Percentiles rank a stretch among this genome's conserved stretches.
phyloP scores from a whole-genome alignment of 495 filamentous ascomycete genomes.

The Monascus purpureus region DNA sequence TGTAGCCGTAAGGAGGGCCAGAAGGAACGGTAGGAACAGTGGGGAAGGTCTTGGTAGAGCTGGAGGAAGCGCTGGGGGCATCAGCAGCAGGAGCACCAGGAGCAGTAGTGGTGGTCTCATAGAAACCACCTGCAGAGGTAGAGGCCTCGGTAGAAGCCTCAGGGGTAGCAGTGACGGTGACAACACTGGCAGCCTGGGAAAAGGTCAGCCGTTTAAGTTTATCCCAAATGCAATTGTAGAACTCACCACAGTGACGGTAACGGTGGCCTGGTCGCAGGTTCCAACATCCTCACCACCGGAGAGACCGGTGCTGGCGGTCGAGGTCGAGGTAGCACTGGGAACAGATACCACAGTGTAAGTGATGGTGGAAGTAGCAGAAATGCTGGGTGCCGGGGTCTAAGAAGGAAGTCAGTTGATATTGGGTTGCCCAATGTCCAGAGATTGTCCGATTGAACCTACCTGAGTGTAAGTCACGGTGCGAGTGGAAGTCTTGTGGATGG shows the following conservation, averaged over 20 bases:
- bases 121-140: not conserved
- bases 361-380: slow-evolving; percentile 10
- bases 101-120: slow-evolving; percentile 2
- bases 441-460: slow-evolving; percentile 16
- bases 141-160: not conserved
- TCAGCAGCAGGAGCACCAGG: slow-evolving; percentile 9
- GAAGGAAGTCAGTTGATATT: no score
- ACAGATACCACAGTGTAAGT: slow-evolving; percentile 18
- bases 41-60: slow-evolving; percentile 5
- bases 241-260: slow-evolving; percentile 32
- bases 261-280: no score
- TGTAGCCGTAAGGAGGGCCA: slow-evolving; percentile 20
- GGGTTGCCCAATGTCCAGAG: no score
- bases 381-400: slow-evolving; percentile 8
- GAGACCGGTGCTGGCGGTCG: not conserved
- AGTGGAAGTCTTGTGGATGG: slow-evolving; percentile 35
- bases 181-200: no score
- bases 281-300: no score
- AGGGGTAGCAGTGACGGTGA: slow-evolving; percentile 4
- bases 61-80: slow-evolving; percentile 3
- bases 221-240: no score
- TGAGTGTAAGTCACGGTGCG: slow-evolving; percentile 22
- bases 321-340: slow-evolving; percentile 6
- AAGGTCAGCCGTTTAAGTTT: no score
- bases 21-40: slow-evolving; percentile 11